phyloP scores from a whole-genome alignment of 805 yeast species.

The Metschnikowia colocasiae region DNA sequence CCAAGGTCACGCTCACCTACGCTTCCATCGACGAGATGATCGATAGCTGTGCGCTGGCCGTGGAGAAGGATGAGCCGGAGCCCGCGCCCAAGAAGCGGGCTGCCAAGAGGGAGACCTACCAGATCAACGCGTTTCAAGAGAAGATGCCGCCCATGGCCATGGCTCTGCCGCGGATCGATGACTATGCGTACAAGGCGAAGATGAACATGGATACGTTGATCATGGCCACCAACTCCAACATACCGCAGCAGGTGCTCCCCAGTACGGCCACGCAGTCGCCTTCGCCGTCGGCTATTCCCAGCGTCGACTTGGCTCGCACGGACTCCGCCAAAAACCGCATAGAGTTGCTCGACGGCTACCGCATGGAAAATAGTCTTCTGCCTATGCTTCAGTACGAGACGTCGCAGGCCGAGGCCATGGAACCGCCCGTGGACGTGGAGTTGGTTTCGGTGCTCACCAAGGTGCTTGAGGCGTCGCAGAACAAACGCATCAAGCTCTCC shows the following conservation, averaged over 20 bases:
- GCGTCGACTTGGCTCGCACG: neutral
- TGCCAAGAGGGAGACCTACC: neutral
- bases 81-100: neutral
- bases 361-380: conserved; percentile 1
- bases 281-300: neutral
- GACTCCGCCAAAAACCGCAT: neutral
- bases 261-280: neutral
- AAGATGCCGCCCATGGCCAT: conserved; percentile 12
- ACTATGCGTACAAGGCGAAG: neutral
- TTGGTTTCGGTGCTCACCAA: conserved; percentile 13
- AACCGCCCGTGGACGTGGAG: conserved; percentile 12
- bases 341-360: neutral
- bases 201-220: conserved; percentile 2
- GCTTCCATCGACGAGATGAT: conserved; percentile 59
- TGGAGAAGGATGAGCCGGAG: conserved; percentile 4
- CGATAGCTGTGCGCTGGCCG: conserved; percentile 55
- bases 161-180: conserved; percentile 5
- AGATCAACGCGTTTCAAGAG: conserved; percentile 8
- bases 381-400: neutral
- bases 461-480: conserved; percentile 21
- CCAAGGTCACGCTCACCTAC: conserved; percentile 43
- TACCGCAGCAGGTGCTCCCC: neutral
- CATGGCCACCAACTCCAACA: conserved; percentile 3
- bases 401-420: neutral
- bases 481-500: conserved; percentile 18